Conservation (phyloP, 2,329 filamentous ascomycete genomes). For the Exophiala lecanii-corni region DNA sequence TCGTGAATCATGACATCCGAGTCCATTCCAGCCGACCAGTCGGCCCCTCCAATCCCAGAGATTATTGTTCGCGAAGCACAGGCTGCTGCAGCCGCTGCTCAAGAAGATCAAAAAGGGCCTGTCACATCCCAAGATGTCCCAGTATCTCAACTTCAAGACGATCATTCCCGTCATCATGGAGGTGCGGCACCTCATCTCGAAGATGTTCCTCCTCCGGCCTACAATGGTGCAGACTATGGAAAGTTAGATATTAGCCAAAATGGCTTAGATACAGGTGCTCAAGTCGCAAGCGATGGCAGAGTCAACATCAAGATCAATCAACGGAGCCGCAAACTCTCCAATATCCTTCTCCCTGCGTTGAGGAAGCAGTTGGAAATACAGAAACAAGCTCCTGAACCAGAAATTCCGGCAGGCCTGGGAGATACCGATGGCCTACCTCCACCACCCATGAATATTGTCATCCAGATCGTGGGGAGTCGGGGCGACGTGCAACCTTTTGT, state of each 20-base stretch:
- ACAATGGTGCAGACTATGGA: conserved; percentile 47
- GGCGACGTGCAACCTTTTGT: conserved; percentile 75
- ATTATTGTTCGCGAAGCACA: conserved; percentile 13
- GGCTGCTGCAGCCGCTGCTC: conserved; percentile 15
- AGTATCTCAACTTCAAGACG: background rate
- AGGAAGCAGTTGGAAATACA: conserved; percentile 49
- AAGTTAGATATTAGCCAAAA: conserved; percentile 58
- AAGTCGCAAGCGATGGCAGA: conserved; percentile 67
- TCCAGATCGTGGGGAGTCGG: conserved; percentile 70
- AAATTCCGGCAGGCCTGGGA: conserved; percentile 67
- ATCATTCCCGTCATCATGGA: conserved; percentile 18
- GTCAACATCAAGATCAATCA: conserved; percentile 77
- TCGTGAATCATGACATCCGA: conserved; percentile 4
- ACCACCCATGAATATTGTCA: conserved; percentile 63
- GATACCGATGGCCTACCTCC: conserved; percentile 57
- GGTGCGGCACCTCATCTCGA: conserved; percentile 20
- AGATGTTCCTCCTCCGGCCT: conserved; percentile 26
- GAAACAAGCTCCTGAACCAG: conserved; percentile 53
- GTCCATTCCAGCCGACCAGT: conserved; percentile 2
- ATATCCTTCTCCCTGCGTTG: conserved; percentile 63
- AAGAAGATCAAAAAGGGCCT: conserved; percentile 7
- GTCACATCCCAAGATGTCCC: conserved; percentile 6
- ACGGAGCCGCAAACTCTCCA: conserved; percentile 60
- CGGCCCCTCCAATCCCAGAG: conserved; percentile 5
- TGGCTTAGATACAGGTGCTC: conserved; percentile 59